Percentiles rank a stretch among this genome's conserved stretches.
Conservation (phyloP, 2,329 filamentous ascomycete genomes). For the Aspergillus sergii region DNA sequence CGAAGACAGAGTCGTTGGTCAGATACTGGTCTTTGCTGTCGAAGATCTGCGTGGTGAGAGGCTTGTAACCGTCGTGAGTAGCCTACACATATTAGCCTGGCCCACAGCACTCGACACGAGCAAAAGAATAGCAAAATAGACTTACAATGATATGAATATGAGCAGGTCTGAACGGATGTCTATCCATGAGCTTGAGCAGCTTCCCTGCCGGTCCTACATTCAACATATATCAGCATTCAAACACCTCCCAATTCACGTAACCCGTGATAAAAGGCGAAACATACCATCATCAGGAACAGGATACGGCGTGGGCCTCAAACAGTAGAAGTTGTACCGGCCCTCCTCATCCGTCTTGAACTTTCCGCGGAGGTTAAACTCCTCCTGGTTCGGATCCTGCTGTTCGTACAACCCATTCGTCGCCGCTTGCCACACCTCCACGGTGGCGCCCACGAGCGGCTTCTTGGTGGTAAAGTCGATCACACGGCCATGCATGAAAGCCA, state of each 20-base stretch:
- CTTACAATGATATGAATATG: conserved; percentile 65
- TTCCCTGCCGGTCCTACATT: conserved; percentile 57
- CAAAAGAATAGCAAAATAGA: conserved; percentile 5
- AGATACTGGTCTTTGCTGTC: conserved; percentile 67
- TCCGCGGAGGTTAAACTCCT: conserved; percentile 74
- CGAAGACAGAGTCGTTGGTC: conserved; percentile 60
- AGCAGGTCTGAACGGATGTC: conserved; percentile 64
- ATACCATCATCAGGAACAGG: conserved; percentile 57
- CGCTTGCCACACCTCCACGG: conserved; percentile 79
- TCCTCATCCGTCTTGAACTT: conserved; percentile 68
- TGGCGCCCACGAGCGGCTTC: conserved; percentile 64
- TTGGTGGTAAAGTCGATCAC: conserved; percentile 63
- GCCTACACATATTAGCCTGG: conserved; percentile 39
- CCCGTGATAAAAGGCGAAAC: conserved; percentile 3
- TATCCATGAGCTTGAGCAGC: conserved; percentile 59
- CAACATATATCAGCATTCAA: conserved; percentile 6
- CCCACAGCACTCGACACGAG: neutral
- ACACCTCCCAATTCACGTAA: neutral
- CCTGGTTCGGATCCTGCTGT: conserved; percentile 71
- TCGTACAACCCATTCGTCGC: conserved; percentile 73
- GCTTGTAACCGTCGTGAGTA: conserved; percentile 62
- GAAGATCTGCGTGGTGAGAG: conserved; percentile 78
- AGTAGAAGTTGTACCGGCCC: conserved; percentile 66
- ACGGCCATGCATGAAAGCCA: conserved; percentile 66
- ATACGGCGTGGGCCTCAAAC: conserved; percentile 62